Percentiles rank a stretch among this genome's conserved stretches.
These are phyloP conservation scores for Cryomyces minteri DNA, from an alignment of 495 filamentous ascomycete species.

Conservation along the genomic window DNA sequence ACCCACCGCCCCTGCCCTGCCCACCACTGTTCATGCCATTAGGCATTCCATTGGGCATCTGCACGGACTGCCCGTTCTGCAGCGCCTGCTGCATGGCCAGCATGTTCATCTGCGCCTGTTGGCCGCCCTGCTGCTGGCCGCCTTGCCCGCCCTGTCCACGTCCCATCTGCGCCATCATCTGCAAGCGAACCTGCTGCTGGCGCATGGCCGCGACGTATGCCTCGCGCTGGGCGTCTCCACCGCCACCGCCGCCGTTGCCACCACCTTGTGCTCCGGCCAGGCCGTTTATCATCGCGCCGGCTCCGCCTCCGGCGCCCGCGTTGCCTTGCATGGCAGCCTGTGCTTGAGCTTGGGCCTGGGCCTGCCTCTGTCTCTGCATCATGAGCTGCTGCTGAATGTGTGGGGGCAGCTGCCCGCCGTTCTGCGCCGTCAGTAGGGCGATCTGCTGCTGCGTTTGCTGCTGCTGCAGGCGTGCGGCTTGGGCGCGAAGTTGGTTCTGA, in stretches of 20 bases:
- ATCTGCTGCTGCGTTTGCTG: neutral
- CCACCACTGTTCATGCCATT: neutral
- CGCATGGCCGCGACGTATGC: neutral
- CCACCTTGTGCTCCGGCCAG: no score
- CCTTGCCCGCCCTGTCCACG: neutral
- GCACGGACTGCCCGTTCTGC: neutral
- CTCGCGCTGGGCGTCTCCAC: neutral
- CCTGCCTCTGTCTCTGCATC: neutral
- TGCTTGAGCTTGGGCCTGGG: neutral
- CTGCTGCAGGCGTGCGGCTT: neutral
- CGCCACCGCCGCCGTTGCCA: neutral
- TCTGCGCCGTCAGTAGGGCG: neutral
- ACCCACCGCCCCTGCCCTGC: neutral
- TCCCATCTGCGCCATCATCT: neutral
- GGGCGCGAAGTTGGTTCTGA: no score
- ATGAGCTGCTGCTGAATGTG: neutral
- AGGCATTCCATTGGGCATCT: neutral
- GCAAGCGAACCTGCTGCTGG: neutral
- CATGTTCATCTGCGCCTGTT: neutral
- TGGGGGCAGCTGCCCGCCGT: neutral
- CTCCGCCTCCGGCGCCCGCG: neutral
- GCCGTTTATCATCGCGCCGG: no score
- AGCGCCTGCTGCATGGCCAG: neutral
- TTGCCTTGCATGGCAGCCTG: neutral
- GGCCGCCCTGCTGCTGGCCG: neutral